Evolutionary conservation across 495 filamentous ascomycete species (phyloP).

Genomic region (Neurospora africana): DNA sequence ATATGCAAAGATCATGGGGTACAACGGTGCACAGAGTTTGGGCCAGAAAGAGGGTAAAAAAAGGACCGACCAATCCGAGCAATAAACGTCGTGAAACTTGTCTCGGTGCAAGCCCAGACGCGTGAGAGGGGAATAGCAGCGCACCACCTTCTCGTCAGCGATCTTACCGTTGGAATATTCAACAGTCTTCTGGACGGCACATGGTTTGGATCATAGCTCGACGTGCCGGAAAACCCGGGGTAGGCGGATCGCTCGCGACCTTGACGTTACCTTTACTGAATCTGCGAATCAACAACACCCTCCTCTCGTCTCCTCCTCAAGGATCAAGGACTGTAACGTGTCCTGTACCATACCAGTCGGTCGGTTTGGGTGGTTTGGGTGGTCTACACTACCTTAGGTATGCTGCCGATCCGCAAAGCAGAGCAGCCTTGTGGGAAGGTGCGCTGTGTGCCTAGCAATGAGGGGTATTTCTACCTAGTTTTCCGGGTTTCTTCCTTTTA

Average conservation of each 20-base stretch:
- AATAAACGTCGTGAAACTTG: neutral
- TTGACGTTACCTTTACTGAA: neutral
- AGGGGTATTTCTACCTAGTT: too few species aligned
- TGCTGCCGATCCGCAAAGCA: neutral
- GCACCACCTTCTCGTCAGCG: neutral
- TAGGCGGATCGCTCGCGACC: neutral
- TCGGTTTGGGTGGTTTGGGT: neutral
- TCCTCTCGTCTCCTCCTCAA: neutral
- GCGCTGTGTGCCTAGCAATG: too few species aligned
- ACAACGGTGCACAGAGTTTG: neutral
- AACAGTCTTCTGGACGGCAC: neutral
- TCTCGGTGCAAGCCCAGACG: neutral
- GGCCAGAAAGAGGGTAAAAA: neutral
- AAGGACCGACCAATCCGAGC: neutral
- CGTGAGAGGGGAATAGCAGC: neutral
- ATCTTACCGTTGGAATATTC: neutral
- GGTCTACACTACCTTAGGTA: neutral
- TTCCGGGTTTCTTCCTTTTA: too few species aligned
- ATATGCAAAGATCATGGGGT: neutral
- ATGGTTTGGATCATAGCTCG: too few species aligned
- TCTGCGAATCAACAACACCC: neutral
- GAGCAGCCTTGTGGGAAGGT: too few species aligned
- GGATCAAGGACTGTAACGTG: neutral
- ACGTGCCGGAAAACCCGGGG: neutral
- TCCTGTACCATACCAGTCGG: neutral